Base-by-base conservation (phyloP, 495 filamentous ascomycete genomes). In the Annulohypoxylon stygium region DNA sequence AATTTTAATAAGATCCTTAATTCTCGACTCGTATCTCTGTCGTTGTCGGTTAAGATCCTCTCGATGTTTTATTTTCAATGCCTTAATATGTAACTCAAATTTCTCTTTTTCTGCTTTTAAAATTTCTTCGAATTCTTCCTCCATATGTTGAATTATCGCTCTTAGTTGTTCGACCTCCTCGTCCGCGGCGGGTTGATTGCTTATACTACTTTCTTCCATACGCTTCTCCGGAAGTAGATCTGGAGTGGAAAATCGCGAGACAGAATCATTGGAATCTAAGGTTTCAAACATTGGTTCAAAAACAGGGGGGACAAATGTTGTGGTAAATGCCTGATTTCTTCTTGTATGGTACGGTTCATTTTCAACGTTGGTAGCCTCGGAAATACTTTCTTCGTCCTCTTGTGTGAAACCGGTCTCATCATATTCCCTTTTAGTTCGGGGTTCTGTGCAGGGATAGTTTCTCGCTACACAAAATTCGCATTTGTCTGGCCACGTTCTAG, bases 1-100 rank as follows among this genome's bases (percentile, higher is more conserved):
- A 59, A 70, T 70, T 18, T 63, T 59, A 20, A 63, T 58, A 14
- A 69, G 57, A 57, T 54, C 58, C 12, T 62, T 51, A 43, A 70
- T 63, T 30, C 61, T 70, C 4, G 36, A 43, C 33, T 64, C 60
- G 30, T 64, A 64, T 25, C 14, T 51, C 4, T 58, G 39, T 3
- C 60, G 61, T 51, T 60, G 60, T 30, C 51, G 23, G 33, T 57
- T 34, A 39, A 70, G 60, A 41, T 65, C 53, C 43, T 55, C 18
- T 18, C 50, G 53, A 53, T 65, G 48, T 53, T 70, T 59, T 10
- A 18, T 30, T 34, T 64, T 47, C 30, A 70, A 34, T 37, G 9
- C 14, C 8, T 34, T 41, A 20, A 65, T 65, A 20, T 48, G 53
- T 5, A 9, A 4, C 41, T 41, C 1, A 26, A 59, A 39, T n/a